Percentiles rank a stretch among this genome's conserved stretches.
phyloP scores from a whole-genome alignment of 1,284 basidiomycete genomes.

The Austroboletus niveus region DNA sequence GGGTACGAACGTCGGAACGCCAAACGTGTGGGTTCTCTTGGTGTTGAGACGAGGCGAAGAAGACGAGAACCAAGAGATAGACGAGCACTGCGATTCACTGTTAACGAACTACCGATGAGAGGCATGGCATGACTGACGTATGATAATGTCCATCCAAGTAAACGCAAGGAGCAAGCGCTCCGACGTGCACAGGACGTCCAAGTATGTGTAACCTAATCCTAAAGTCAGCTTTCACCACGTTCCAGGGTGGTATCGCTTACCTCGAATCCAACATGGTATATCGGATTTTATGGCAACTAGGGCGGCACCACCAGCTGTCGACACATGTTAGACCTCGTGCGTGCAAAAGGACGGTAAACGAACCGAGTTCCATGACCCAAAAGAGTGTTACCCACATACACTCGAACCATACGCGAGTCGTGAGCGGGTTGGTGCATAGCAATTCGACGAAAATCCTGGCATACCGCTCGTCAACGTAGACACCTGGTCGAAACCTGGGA shows the following conservation, averaged over 20 bases:
- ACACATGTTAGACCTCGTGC: slow-evolving; percentile 8
- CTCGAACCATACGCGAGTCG: slow-evolving; percentile 71
- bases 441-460: slow-evolving; percentile 63
- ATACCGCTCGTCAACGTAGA: slow-evolving; percentile 2
- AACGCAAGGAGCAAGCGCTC: slow-evolving; percentile 57
- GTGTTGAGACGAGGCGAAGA: slow-evolving; percentile 36
- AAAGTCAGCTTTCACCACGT: slow-evolving; percentile 9
- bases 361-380: slow-evolving; percentile 61
- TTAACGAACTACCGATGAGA: slow-evolving; percentile 5
- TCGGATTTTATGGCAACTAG: slow-evolving; percentile 39
- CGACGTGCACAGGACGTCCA: slow-evolving; percentile 48
- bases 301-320: slow-evolving; percentile 47
- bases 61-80: slow-evolving; percentile 42
- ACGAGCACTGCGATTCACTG: slow-evolving; percentile 37
- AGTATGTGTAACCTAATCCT: slow-evolving; percentile 2
- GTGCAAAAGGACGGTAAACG: slow-evolving; percentile 2
- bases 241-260: slow-evolving; percentile 8
- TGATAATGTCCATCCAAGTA: slow-evolving; percentile 57
- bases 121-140: slow-evolving; percentile 43
- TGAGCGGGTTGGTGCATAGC: slow-evolving; percentile 47
- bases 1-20: slow-evolving; percentile 48
- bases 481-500: slow-evolving; percentile 6
- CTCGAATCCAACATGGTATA: slow-evolving; percentile 15
- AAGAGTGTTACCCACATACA: slow-evolving; percentile 59
- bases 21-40: slow-evolving; percentile 49